A percentile compares a stretch with the other conserved stretches of the same genome.
phyloP scores from a whole-genome alignment of 2,329 filamentous ascomycete genomes.

The Venturia effusa region DNA sequence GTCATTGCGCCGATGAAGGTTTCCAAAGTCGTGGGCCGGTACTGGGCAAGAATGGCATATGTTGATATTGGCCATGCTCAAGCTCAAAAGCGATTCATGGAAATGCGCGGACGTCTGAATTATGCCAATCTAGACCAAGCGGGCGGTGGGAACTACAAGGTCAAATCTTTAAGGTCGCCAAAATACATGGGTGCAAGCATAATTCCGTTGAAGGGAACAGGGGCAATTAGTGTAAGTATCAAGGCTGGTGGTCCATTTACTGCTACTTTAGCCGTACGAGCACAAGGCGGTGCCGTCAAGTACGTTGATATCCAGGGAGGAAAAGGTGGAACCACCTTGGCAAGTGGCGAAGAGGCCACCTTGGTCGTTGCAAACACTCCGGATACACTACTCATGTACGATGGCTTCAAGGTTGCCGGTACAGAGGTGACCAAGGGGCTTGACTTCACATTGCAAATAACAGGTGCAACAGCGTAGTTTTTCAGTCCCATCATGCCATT shows the following conservation, averaged over 20 bases:
- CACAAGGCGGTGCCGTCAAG: slow-evolving; percentile 21
- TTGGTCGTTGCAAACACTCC: slow-evolving; percentile 41
- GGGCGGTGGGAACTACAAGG: slow-evolving; percentile 29
- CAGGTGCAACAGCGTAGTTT: slow-evolving; percentile 16
- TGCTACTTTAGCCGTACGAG: slow-evolving; percentile 30
- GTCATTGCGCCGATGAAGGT: slow-evolving; percentile 25
- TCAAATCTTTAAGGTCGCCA: slow-evolving; percentile 32
- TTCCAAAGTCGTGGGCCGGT: slow-evolving; percentile 35
- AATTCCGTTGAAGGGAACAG: slow-evolving; percentile 31
- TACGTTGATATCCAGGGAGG: slow-evolving; percentile 19
- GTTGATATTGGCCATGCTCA: slow-evolving; percentile 38
- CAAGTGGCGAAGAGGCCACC: slow-evolving; percentile 21
- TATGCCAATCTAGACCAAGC: slow-evolving; percentile 24
- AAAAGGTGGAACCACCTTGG: too few relatives aligned
- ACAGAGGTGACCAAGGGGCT: slow-evolving; percentile 15
- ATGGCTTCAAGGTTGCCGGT: slow-evolving; percentile 17
- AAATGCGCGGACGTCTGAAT: slow-evolving; percentile 21
- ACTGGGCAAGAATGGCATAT: slow-evolving; percentile 45
- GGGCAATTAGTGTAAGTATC: slow-evolving; percentile 22
- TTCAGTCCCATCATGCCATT: too few relatives aligned
- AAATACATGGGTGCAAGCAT: slow-evolving; percentile 43
- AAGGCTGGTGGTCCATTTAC: slow-evolving; percentile 28
- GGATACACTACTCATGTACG: slow-evolving; percentile 31
- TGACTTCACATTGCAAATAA: slow-evolving; percentile 15
- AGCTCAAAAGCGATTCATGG: slow-evolving; percentile 29